phyloP scores from a whole-genome alignment of 495 filamentous ascomycete species.

The Aspergillus ellipticus region DNA sequence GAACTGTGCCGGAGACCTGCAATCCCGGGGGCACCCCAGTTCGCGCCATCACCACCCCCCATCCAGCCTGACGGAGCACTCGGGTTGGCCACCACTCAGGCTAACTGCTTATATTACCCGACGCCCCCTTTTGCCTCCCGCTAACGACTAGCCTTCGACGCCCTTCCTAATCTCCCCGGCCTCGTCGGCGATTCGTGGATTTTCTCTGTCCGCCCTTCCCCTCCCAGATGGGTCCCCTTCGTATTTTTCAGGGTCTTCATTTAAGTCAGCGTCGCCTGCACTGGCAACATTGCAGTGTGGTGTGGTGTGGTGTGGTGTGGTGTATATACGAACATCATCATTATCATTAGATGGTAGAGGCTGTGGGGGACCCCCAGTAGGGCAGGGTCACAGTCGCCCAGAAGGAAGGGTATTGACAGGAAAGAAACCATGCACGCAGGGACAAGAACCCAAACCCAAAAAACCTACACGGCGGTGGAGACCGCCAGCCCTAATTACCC shows the following conservation, averaged over 20 bases:
- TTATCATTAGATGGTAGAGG: constrained; percentile 1
- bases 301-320: neutral
- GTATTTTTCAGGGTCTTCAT: too few relatives aligned
- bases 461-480: neutral
- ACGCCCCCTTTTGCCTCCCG: neutral
- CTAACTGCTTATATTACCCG: neutral
- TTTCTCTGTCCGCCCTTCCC: neutral
- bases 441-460: neutral
- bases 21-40: too few relatives aligned
- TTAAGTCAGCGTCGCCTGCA: too few relatives aligned
- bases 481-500: constrained; percentile 4
- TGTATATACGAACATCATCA: neutral
- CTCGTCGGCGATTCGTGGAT: neutral
- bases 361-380: neutral
- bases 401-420: neutral
- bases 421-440: neutral
- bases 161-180: neutral
- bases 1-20: too few relatives aligned
- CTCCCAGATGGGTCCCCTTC: neutral
- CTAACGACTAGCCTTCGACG: neutral
- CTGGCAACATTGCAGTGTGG: neutral
- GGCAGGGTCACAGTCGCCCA: too few relatives aligned
- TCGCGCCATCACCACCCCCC: too few relatives aligned
- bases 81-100: too few relatives aligned
- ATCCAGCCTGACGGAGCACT: too few relatives aligned